phyloP scores from a whole-genome alignment of 352 stramenopile species.

The Globisporangium spiculum region DNA sequence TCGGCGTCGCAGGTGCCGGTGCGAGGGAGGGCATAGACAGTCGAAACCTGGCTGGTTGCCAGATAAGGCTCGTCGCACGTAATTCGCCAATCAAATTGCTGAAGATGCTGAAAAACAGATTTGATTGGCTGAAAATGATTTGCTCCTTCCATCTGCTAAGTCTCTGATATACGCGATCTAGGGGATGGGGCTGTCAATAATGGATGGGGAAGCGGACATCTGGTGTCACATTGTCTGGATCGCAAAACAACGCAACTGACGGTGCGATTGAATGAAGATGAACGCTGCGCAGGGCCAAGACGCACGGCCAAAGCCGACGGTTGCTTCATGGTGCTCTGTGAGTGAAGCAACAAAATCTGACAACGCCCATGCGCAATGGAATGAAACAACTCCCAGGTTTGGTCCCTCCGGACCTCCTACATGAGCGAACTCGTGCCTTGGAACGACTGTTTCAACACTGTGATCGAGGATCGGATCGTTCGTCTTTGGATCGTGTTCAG shows the following conservation, averaged over 20 bases:
- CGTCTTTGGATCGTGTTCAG: background rate
- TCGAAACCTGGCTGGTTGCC: background rate
- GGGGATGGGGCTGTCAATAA: constrained; percentile 1
- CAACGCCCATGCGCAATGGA: background rate
- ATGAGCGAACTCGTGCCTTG: background rate
- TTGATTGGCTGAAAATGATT: constrained; percentile 9
- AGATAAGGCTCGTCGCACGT: background rate
- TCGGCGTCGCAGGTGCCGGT: background rate
- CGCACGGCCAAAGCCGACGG: too few species aligned
- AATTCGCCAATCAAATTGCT: too few species aligned
- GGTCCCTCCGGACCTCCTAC: background rate
- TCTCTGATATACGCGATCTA: constrained; percentile 8
- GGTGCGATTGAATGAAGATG: background rate
- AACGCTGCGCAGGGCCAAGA: background rate
- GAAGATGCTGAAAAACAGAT: background rate
- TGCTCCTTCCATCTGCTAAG: background rate
- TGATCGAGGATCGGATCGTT: background rate
- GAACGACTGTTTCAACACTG: background rate
- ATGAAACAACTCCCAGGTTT: background rate
- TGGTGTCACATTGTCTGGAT: constrained; percentile 6
- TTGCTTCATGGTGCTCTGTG: background rate
- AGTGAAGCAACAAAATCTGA: background rate
- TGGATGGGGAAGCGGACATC: constrained; percentile 8
- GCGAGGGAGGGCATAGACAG: background rate
- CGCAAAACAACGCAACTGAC: background rate